Evolutionary conservation across 139 green algal genomes (phyloP), one percentile per base, ranked within the genome.

Genomic region (Protoeuglena noctilucae): DNA sequence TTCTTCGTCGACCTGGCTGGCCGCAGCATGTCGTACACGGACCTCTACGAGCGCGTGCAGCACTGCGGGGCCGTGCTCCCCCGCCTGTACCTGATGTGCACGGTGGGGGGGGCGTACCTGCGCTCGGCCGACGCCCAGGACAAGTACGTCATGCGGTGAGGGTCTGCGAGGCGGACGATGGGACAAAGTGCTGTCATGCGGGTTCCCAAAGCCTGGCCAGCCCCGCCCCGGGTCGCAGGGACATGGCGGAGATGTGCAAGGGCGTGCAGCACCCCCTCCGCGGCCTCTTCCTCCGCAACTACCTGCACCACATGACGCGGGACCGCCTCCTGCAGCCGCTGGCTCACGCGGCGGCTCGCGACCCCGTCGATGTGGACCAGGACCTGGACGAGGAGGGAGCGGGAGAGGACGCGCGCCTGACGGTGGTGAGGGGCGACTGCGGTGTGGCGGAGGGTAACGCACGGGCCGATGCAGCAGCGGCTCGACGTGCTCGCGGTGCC

Each of bases 11-110:
- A 53, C 47, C 12, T 7, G 9, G 47, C 14, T 19, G 53, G 49
- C 46, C 83, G 82, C 52, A 80, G 81, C 5, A 65, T 76, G 19
- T 73, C 64, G 14, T 77, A 75, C 28, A 53, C 62, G 2, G 80
- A 95, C 40, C 71, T 97, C 18, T 98, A 97, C 62, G 85, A 95
- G 66, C 63, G 90, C 24, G 88, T 96, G 58, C 89, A 97, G 70
- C 83, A 96, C 65, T 84, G 86, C 4, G 89, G 89, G 51, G 94
- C 96, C 62, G 79, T 97, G 0, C 62, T 97, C n/a, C 89, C 89
- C 0, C 66, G 89, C 29, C 69, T 96, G 69, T 96, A 96, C 60
- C 68, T 96, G 48, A 80, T 96, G 66, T 84, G 84, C 54, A 87
- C 82, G 4, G 86, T 93, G 41, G 86, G 85, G n/a, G 78, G 66